phyloP scores from a whole-genome alignment of 2,329 filamentous ascomycete genomes.

The Botrytis aclada region DNA sequence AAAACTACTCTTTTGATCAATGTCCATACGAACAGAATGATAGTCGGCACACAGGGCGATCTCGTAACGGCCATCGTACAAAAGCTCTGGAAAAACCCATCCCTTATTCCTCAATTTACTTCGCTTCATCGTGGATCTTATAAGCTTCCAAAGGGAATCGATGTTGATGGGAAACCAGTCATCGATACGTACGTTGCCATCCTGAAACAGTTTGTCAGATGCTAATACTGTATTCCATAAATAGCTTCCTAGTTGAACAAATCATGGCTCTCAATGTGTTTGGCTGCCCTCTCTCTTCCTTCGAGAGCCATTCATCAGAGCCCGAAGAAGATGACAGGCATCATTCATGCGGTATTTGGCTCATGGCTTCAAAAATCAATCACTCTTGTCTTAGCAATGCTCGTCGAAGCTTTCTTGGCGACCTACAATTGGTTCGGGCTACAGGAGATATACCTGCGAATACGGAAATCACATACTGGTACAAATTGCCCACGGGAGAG shows the following conservation, averaged over 20 bases:
- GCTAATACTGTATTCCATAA: not conserved
- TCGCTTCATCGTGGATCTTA: constrained; percentile 22
- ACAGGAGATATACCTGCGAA: constrained; percentile 22
- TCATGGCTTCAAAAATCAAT: constrained; percentile 26
- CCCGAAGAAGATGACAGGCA: not conserved
- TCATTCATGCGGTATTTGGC: constrained; percentile 27
- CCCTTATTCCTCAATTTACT: constrained; percentile 19
- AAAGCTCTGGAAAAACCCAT: constrained; percentile 20
- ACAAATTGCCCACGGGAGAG: constrained; percentile 16
- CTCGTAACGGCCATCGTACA: constrained; percentile 20
- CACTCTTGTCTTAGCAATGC: constrained; percentile 28
- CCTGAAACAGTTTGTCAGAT: not conserved
- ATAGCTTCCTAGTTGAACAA: constrained; percentile 20
- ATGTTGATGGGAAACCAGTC: constrained; percentile 18
- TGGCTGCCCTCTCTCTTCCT: constrained; percentile 22
- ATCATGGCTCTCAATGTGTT: constrained; percentile 23
- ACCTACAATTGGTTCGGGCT: constrained; percentile 24
- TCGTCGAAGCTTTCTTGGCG: constrained; percentile 23
- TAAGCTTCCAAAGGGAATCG: not conserved
- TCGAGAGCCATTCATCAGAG: not conserved
- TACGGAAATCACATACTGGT: constrained; percentile 25
- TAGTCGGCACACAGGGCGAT: constrained; percentile 15
- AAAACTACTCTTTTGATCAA: constrained; percentile 16
- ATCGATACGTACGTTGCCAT: constrained; percentile 22
- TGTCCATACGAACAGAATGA: constrained; percentile 13